Evolutionary conservation across 305 asterid species (phyloP), one percentile per base, ranked within the genome.

Genomic region (Fraxinus greggii): DNA sequence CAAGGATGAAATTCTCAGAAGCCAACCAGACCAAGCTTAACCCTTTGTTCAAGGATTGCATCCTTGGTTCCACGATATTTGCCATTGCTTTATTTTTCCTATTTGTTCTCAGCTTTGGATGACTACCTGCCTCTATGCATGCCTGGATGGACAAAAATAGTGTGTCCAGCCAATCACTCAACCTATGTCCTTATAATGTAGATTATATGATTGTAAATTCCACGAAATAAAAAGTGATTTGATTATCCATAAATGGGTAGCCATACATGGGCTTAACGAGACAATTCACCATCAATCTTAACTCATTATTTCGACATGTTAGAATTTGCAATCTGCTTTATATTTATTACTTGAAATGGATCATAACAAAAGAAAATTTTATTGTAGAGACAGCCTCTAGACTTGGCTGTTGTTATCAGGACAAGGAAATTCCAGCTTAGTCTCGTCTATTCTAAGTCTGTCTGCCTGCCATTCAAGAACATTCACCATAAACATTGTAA

Each of bases 31-130:
- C 86, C 81, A 90, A 89, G 77, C 97, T 94, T 79, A 94, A 95
- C 87, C 98, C 98, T 80, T 83, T 93, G 82, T 94, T 93, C 89
- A 93, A 94, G 98, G 98, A 91, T 86, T 51, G 84, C 54, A 1
- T 48, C 40, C n/a, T 76, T 12, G n/a, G 4, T 65, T 72, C 75
- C 33, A 24, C 6, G 10, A 40, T 56, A 54, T 31, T 48, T 48
- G 59, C 59, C 59, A 48, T 48, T 48, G 59, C 19, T 48, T 48
- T 48, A 4, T 48, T 48, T 48, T 15, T 48, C n/a, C 7, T 48
- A 48, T 48, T 70, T 67, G 24, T 38, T 21, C 32, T 21, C 21
- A 51, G 7, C 32, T 65, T 23, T 51, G n/a, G 36, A 23, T 13
- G 67, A 15, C 42, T 15, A 33, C 28, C 45, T 45, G 33, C 15